Evolutionary conservation across 345 rosid species (phyloP), one percentile per base, ranked within the genome.

Genomic region (Iberis pinnata): DNA sequence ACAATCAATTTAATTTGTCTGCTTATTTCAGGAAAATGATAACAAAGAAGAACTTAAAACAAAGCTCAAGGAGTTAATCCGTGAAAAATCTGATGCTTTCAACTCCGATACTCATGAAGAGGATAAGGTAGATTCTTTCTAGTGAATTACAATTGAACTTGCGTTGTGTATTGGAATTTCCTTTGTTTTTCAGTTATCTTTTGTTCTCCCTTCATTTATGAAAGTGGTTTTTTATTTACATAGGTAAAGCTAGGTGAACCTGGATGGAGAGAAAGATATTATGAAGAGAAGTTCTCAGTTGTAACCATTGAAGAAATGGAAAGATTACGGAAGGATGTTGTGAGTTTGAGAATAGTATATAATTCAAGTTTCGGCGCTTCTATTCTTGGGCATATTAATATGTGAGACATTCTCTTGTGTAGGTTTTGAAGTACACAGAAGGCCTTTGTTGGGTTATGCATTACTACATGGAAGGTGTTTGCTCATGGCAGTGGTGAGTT

Each of bases 391-490:
- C 61, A 15, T 32, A 38, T 18, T 58, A 38, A 64, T 53, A 13
- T 43, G 15, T 46, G 65, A 65, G 47, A 39, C 44, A 37, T 67
- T 69, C 13, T 18, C 36, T 56, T 61, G 70, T 38, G 29, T 59
- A 89, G 97, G 95, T 80, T 59, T 65, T 81, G 78, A 77, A 63
- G 74, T 92, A 85, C 61, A 75, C 86, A 8, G 97, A 92, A 70
- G 99, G 99, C 46, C 78, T 92, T 19, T 92, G 97, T 60, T 92
- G 99, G 99, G 97, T 92, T 37, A 83, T 88, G 99, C 99, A 73
- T 65, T 92, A 92, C 71, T 92, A 92, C 60, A 85, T 83, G 62
- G 99, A 88, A 79, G 99, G 97, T 43, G 97, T 92, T 73, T 88
- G 90, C 70, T 92, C 99, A 41, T 92, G 97, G 98, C 88, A 79